phyloP scores from a whole-genome alignment of 2,329 filamentous ascomycete species.

The Fusarium musae region DNA sequence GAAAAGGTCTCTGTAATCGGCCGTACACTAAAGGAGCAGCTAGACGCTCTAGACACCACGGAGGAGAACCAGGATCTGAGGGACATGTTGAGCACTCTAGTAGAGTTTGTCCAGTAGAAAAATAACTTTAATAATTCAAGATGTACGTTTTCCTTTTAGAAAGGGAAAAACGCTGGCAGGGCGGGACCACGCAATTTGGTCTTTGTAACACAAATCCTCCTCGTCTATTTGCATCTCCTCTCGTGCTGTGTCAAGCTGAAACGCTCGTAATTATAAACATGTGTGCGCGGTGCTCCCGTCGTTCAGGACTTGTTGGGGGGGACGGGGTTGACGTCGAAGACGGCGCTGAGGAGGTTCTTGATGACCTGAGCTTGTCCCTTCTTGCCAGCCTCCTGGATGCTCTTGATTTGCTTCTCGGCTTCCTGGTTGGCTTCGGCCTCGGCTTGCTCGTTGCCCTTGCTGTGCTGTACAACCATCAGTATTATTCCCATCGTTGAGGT shows the following conservation, averaged over 20 bases:
- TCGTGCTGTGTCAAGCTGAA: constrained; percentile 11
- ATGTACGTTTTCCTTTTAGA: constrained; percentile 11
- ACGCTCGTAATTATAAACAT: constrained; percentile 28
- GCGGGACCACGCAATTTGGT: constrained; percentile 31
- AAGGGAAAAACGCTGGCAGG: constrained; percentile 11
- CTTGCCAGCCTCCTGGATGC: constrained; percentile 83
- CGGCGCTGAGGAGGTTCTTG: constrained; percentile 83
- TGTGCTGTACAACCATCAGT: constrained; percentile 70
- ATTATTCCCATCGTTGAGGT: background rate
- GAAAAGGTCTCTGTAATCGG: constrained; percentile 72
- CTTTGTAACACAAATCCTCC: constrained; percentile 27
- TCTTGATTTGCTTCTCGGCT: constrained; percentile 81
- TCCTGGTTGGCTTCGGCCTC: constrained; percentile 83
- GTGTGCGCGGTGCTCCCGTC: background rate
- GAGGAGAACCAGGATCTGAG: constrained; percentile 68
- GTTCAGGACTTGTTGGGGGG: constrained; percentile 51
- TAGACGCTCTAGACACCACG: constrained; percentile 63
- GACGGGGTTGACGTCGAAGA: constrained; percentile 83
- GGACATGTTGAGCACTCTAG: constrained; percentile 65
- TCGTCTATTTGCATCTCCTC: constrained; percentile 22
- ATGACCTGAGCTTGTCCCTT: constrained; percentile 84
- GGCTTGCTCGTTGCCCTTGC: constrained; percentile 84
- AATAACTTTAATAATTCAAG: constrained; percentile 43
- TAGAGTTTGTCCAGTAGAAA: constrained; percentile 58
- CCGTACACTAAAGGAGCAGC: constrained; percentile 72